Evolutionary conservation across 2,329 filamentous ascomycete genomes (phyloP).

Genomic region (Dichotomopilus funicola): DNA sequence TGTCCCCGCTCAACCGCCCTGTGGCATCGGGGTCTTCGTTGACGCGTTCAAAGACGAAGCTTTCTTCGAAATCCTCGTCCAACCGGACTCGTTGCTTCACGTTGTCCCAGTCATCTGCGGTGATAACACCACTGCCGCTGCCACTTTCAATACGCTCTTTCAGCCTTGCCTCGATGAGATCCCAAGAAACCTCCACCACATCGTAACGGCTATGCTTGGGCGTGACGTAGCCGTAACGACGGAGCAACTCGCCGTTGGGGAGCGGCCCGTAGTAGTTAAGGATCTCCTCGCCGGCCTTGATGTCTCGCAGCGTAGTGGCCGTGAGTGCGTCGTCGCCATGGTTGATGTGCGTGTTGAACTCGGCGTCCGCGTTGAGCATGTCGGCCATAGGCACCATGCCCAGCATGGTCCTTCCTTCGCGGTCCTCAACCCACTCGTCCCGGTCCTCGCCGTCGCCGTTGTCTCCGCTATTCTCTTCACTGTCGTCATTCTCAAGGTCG

Average conservation of each 20-base stretch:
- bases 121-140: background rate
- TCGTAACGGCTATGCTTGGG: slow-evolving; percentile 70
- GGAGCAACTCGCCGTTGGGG: slow-evolving; percentile 72
- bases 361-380: slow-evolving; percentile 80
- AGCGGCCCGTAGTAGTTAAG: slow-evolving; percentile 87
- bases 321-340: slow-evolving; percentile 52
- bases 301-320: slow-evolving; percentile 64
- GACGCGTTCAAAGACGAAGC: slow-evolving; percentile 60
- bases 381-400: slow-evolving; percentile 91
- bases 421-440: slow-evolving; percentile 60
- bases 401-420: slow-evolving; percentile 53
- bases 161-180: slow-evolving; percentile 30
- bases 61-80: slow-evolving; percentile 64
- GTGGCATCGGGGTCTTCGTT: slow-evolving; percentile 45
- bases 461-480: slow-evolving; percentile 43
- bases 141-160: slow-evolving; percentile 8
- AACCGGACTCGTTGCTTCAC: slow-evolving; percentile 37
- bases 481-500: slow-evolving; percentile 56
- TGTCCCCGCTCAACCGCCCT: slow-evolving; percentile 32
- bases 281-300: slow-evolving; percentile 67
- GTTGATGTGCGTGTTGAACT: slow-evolving; percentile 69
- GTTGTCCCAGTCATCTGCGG: slow-evolving; percentile 34
- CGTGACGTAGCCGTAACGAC: slow-evolving; percentile 85
- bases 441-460: slow-evolving; percentile 39
- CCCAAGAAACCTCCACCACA: slow-evolving; percentile 69